Evolutionary conservation across 225 moss, liverwort and hornwort genomes (phyloP).

Genomic region (Polytrichum formosum): DNA sequence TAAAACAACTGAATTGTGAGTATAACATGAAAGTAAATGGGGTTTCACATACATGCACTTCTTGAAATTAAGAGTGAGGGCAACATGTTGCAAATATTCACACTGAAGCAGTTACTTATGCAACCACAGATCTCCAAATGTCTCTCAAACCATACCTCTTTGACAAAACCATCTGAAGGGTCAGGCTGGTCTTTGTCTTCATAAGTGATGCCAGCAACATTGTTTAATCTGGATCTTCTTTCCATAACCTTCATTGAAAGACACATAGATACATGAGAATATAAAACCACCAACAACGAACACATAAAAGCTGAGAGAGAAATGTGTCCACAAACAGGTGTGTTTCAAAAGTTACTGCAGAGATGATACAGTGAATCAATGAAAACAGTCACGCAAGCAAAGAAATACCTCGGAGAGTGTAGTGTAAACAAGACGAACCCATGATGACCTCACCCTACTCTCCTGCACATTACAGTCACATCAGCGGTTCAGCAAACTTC

Average conservation of each 20-base stretch:
- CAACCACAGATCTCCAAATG: not conserved
- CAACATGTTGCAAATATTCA: not conserved
- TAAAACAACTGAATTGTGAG: slow-evolving; percentile 3
- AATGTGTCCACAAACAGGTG: too few relatives aligned
- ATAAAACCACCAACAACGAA: not conserved
- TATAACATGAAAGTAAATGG: slow-evolving; percentile 3
- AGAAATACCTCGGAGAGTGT: slow-evolving; percentile 64
- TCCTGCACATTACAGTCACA: slow-evolving; percentile 44
- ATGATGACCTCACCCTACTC: slow-evolving; percentile 86
- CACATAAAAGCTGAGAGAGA: not conserved
- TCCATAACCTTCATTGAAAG: slow-evolving; percentile 30
- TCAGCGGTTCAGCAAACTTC: too few relatives aligned
- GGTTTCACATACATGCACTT: slow-evolving; percentile 2
- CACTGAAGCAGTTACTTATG: slow-evolving; percentile 3
- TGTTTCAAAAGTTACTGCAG: not conserved
- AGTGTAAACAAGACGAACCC: slow-evolving; percentile 90
- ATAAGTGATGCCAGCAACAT: slow-evolving; percentile 20
- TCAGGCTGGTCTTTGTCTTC: slow-evolving; percentile 43
- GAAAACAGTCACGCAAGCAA: not conserved
- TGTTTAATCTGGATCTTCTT: slow-evolving; percentile 40
- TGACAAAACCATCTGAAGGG: slow-evolving; percentile 76
- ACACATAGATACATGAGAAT: not conserved
- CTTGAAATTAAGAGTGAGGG: slow-evolving; percentile 3
- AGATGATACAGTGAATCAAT: not conserved
- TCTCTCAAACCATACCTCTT: slow-evolving; percentile 50